Percentiles rank a stretch among this genome's conserved stretches.
Conservation (phyloP, 176 grass and related monocot genomes). For the Thalia dealbata region DNA sequence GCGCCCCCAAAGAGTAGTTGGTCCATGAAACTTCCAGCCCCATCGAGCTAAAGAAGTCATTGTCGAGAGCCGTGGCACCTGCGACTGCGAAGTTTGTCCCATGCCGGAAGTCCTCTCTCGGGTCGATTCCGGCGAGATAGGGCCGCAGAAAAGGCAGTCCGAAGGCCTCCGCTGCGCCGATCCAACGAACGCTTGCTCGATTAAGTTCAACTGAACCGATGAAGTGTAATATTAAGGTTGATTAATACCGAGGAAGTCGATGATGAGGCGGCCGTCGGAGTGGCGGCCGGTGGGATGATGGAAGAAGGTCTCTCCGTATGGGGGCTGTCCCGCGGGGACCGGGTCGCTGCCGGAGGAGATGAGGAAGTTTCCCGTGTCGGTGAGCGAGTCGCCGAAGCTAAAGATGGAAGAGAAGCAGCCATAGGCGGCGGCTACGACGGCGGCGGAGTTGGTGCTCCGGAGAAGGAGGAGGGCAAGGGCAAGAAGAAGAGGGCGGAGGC, state of each 20-base stretch:
- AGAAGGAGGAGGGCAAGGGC: background rate
- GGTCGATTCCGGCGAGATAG: background rate
- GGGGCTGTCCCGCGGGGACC: background rate
- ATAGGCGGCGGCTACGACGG: background rate
- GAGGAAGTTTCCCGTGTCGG: constrained; percentile 16
- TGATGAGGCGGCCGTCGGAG: constrained; percentile 7
- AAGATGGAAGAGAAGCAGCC: background rate
- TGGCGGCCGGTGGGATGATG: constrained; percentile 5
- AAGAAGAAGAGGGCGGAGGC: no score
- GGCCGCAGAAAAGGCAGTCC: constrained; percentile 1
- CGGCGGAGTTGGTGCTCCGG: background rate
- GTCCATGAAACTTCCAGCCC: background rate
- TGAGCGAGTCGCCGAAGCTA: constrained; percentile 12
- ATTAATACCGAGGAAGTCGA: constrained; percentile 12
- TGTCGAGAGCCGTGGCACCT: background rate
- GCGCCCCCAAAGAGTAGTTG: background rate
- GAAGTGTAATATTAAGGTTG: no score
- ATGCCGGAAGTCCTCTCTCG: background rate
- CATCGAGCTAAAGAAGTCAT: background rate
- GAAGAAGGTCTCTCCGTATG: constrained; percentile 12
- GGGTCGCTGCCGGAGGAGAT: background rate
- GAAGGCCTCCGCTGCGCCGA: background rate
- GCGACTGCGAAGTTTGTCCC: constrained; percentile 11
- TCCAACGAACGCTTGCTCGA: no score
- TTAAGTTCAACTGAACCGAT: no score